These are phyloP conservation scores for Beta lomatogona DNA, from an alignment of 179 eudicot species.

Conservation along the genomic window DNA sequence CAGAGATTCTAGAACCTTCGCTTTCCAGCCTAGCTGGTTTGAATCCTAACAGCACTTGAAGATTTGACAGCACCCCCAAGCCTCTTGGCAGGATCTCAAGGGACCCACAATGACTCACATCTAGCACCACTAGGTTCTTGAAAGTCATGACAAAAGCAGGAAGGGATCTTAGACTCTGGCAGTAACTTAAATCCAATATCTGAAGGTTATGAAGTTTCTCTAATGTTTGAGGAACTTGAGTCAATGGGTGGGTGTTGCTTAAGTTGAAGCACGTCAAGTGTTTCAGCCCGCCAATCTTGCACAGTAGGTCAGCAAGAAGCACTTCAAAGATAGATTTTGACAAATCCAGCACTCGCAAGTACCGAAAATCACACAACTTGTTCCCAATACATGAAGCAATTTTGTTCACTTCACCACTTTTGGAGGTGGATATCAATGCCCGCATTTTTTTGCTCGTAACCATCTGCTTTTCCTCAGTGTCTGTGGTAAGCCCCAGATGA, in stretches of 20 bases:
- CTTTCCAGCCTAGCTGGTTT: conserved; percentile 38
- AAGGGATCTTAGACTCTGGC: conserved; percentile 46
- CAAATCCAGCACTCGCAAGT: conserved; percentile 43
- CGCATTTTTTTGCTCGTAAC: conserved; percentile 37
- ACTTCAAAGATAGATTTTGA: conserved; percentile 41
- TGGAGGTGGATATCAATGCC: conserved; percentile 44
- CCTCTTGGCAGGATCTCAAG: conserved; percentile 44
- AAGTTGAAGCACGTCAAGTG: conserved; percentile 43
- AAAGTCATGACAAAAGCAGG: conserved; percentile 42
- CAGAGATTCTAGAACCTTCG: conserved; percentile 41
- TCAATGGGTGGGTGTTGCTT: conserved; percentile 51
- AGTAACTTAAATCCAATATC: conserved; percentile 47
- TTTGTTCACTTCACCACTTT: conserved; percentile 59
- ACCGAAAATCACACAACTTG: conserved; percentile 34
- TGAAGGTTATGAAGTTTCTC: conserved; percentile 35
- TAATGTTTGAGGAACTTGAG: conserved; percentile 41
- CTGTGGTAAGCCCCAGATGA: conserved; percentile 38
- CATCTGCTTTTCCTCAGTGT: conserved; percentile 24
- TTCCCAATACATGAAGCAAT: conserved; percentile 31
- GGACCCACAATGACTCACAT: conserved; percentile 50
- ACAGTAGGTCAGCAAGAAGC: conserved; percentile 31
- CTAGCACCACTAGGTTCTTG: conserved; percentile 36
- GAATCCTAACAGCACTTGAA: conserved; percentile 47
- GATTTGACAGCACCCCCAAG: conserved; percentile 39
- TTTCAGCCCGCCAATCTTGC: conserved; percentile 35